A percentile compares a stretch with the other conserved stretches of the same genome.
These are phyloP conservation scores for Psilocybe cyanescens DNA, from an alignment of 768 basidiomycete genomes.

Conservation along the genomic window DNA sequence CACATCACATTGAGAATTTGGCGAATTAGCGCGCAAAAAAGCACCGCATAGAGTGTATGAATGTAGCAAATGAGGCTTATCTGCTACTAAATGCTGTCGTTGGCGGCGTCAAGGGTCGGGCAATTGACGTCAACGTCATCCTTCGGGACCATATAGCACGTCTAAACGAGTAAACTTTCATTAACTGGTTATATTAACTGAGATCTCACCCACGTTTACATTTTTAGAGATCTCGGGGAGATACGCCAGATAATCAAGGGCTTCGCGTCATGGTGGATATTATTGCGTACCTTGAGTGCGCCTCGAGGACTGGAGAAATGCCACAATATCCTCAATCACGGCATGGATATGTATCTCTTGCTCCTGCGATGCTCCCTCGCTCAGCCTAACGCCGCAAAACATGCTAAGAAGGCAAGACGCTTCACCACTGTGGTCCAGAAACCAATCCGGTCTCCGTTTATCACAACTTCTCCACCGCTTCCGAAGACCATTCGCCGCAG, in stretches of 20 bases:
- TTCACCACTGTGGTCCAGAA: neutral
- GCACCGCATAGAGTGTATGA: slow-evolving; percentile 19
- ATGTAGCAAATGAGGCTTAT: slow-evolving; percentile 25
- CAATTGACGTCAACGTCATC: slow-evolving; percentile 23
- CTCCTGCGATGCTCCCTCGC: slow-evolving; percentile 20
- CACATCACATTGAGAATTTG: neutral
- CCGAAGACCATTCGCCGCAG: neutral
- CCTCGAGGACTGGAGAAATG: slow-evolving; percentile 19
- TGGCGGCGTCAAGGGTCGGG: slow-evolving; percentile 26
- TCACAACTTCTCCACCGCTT: neutral
- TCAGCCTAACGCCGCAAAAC: slow-evolving; percentile 7
- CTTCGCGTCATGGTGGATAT: slow-evolving; percentile 22
- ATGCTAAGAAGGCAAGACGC: neutral
- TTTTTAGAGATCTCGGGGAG: slow-evolving; percentile 16
- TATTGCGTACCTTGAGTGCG: slow-evolving; percentile 16
- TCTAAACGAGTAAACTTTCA: slow-evolving; percentile 19
- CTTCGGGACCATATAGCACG: slow-evolving; percentile 22
- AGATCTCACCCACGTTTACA: slow-evolving; percentile 10
- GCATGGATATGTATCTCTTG: slow-evolving; percentile 22
- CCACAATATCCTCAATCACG: slow-evolving; percentile 21
- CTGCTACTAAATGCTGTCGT: slow-evolving; percentile 27
- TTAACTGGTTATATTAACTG: slow-evolving; percentile 1
- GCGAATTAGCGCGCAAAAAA: slow-evolving; percentile 22
- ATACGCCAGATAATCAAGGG: slow-evolving; percentile 21
- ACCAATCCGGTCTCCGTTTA: neutral